These are phyloP conservation scores for Cladosporium sp. DNA, from an alignment of 2,329 filamentous ascomycete species.

Conservation along the genomic window DNA sequence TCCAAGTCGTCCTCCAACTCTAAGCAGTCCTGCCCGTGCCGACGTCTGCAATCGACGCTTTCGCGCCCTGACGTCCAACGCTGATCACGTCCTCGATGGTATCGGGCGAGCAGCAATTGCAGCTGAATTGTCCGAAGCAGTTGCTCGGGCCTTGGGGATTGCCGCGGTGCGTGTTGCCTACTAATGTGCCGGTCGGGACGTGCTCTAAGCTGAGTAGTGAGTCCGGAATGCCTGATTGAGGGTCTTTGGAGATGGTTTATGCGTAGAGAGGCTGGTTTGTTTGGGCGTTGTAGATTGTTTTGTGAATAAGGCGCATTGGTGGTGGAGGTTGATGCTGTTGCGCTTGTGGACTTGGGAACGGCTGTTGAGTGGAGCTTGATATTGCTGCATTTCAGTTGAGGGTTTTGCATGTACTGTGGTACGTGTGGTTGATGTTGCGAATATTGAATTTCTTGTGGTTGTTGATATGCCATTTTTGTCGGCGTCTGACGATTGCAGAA, in stretches of 20 bases:
- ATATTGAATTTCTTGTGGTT: constrained; percentile 3
- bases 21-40: background rate
- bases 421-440: background rate
- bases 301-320: background rate
- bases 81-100: background rate
- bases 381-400: background rate
- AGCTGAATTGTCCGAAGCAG: background rate
- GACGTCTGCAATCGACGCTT: background rate
- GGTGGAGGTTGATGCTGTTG: background rate
- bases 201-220: background rate
- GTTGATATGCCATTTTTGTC: constrained; percentile 5
- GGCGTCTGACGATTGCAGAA: no score
- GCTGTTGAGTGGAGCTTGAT: constrained; percentile 1
- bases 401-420: background rate
- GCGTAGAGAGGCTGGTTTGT: background rate
- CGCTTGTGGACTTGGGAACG: background rate
- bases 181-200: background rate
- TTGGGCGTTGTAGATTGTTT: background rate
- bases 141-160: background rate
- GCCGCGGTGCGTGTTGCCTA: background rate
- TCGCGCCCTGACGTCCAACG: background rate
- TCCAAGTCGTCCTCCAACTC: background rate
- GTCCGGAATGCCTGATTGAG: background rate
- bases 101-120: background rate
- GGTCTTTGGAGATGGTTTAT: background rate